These are phyloP conservation scores for Suillus sp. DNA, from an alignment of 768 basidiomycete species.

Conservation along the genomic window DNA sequence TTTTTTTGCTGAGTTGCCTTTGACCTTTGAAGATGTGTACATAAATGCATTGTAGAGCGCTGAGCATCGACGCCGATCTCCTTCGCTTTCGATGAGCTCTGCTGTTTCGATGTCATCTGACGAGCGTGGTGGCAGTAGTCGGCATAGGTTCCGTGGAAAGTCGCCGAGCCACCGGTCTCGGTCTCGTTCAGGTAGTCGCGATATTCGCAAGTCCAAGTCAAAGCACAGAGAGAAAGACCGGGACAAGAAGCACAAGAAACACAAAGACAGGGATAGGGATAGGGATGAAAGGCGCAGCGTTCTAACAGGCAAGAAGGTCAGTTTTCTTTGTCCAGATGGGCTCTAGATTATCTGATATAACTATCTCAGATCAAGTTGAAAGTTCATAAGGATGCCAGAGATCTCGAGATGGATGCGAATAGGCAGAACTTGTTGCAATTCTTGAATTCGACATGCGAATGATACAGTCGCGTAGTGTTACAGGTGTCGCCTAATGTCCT, in stretches of 20 bases:
- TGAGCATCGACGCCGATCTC: constrained; percentile 23
- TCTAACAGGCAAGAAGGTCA: constrained; percentile 63
- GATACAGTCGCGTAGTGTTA: constrained; percentile 6
- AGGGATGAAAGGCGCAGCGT: constrained; percentile 55
- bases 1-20: constrained; percentile 8
- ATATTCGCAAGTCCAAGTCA: constrained; percentile 27
- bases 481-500: background rate
- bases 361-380: constrained; percentile 57
- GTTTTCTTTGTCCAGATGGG: background rate
- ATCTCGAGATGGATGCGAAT: constrained; percentile 59
- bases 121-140: constrained; percentile 20
- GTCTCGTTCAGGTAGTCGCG: constrained; percentile 33
- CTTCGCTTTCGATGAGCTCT: constrained; percentile 19
- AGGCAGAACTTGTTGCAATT: constrained; percentile 54
- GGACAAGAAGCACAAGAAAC: constrained; percentile 40
- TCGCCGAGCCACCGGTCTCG: constrained; percentile 22
- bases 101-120: constrained; percentile 18
- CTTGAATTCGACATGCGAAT: constrained; percentile 51
- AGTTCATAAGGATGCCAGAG: constrained; percentile 59
- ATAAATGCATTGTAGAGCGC: constrained; percentile 25
- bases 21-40: constrained; percentile 31
- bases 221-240: constrained; percentile 29
- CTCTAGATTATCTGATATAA: background rate
- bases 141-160: constrained; percentile 21
- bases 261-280: constrained; percentile 38